Evolutionary conservation across 441 rosid genomes (phyloP), one percentile per base, ranked within the genome.

Genomic region (Populus hybrid): DNA sequence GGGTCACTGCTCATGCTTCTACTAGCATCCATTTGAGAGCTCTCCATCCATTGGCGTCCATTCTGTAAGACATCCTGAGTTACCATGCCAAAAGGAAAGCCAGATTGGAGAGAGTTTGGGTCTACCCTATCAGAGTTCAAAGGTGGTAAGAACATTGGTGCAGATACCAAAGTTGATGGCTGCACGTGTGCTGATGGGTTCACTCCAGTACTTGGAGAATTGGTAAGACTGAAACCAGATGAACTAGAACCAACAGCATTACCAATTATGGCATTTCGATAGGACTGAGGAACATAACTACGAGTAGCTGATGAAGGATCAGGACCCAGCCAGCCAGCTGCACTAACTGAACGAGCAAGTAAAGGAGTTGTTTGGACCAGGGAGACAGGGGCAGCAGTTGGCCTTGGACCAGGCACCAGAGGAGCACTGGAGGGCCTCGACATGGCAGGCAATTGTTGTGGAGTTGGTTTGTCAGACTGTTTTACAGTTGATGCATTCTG

Each of bases 391-490:
- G 88, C 87, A 80, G 92, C 83, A 57, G 87, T 57, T n/a, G 92
- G 84, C 69, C 88, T 85, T 65, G 80, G 84, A 75, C 81, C 92
- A 69, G 94, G 97, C 70, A 85, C 82, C 67, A 95, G 74, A 38
- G 99, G 97, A 81, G 98, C 97, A 86, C 97, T 94, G 53, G 91
- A 90, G 64, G 98, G 97, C 88, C 98, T 94, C 53, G 97, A 87
- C 85, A 88, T 81, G 69, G 79, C 78, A 70, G 97, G 83, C 64
- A 83, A 81, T 80, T 88, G 88, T 65, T 76, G 88, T 5, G 75
- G 79, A 73, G 70, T 9, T 53, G 86, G 82, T 72, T 82, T 86
- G 72, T 90, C 93, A 38, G 89, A 24, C 21, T 75, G 80, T 79
- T 86, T 92, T 10, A 86, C 76, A 76, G 84, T 63, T 67, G 84